A percentile compares a stretch with the other conserved stretches of the same genome.
phyloP scores from a whole-genome alignment of 1,284 basidiomycete species.

The Leccinum solheimii region DNA sequence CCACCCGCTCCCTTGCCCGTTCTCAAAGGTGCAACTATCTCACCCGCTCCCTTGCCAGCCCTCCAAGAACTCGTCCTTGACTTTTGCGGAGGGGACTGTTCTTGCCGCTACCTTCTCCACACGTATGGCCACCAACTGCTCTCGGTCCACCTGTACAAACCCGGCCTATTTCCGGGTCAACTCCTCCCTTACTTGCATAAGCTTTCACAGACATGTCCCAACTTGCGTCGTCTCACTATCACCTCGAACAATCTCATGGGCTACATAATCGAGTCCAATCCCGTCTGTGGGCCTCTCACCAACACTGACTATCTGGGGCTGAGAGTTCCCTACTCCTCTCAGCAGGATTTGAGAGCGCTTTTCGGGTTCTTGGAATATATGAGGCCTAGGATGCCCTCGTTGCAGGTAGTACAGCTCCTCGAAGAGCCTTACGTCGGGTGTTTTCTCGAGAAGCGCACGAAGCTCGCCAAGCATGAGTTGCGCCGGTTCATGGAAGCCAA shows the following conservation, averaged over 20 bases:
- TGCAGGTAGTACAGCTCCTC: constrained; percentile 29
- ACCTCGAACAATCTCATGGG: constrained; percentile 13
- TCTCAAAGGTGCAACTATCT: too few species aligned
- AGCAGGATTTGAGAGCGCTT: constrained; percentile 6
- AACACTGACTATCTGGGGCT: constrained; percentile 22
- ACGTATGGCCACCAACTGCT: too few species aligned
- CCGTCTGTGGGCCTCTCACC: constrained; percentile 10
- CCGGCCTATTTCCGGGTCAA: neutral
- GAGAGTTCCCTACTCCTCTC: neutral
- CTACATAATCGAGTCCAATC: neutral
- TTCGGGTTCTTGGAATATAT: constrained; percentile 20
- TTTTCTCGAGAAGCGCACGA: constrained; percentile 20
- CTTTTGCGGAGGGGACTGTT: too few species aligned
- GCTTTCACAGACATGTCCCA: constrained; percentile 18
- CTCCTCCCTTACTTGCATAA: too few species aligned
- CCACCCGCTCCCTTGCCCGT: too few species aligned
- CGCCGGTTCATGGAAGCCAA: constrained; percentile 1
- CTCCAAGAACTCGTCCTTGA: too few species aligned
- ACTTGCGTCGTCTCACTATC: constrained; percentile 6
- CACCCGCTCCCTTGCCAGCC: too few species aligned
- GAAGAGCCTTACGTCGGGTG: constrained; percentile 19
- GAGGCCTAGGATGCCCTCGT: constrained; percentile 15
- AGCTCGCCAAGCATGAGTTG: constrained; percentile 11
- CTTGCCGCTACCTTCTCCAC: too few species aligned
- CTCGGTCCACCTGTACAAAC: neutral